Conservation (phyloP, 495 filamentous ascomycete species). For the Aspergillus nanangensis region DNA sequence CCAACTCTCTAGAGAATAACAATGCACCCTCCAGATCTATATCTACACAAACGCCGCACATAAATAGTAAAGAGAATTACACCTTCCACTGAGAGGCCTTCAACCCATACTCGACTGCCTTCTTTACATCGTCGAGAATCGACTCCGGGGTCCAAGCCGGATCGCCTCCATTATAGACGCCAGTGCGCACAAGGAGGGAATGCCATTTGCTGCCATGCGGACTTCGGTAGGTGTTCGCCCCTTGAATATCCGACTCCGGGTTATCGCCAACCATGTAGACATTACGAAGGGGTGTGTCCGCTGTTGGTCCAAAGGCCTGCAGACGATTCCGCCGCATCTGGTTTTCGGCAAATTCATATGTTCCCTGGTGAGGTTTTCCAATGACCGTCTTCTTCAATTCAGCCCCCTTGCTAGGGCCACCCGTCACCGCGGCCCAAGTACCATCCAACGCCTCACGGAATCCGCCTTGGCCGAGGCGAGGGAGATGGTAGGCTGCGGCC, state of each 20-base stretch:
- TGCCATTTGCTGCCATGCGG: slow-evolving; percentile 66
- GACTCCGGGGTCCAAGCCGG: slow-evolving; percentile 50
- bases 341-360: slow-evolving; percentile 80
- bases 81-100: slow-evolving; percentile 40
- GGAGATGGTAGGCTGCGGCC: slow-evolving; percentile 77
- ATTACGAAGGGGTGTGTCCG: slow-evolving; percentile 44
- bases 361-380: slow-evolving; percentile 74
- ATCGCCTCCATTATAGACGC: slow-evolving; percentile 65
- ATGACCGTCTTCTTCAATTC: slow-evolving; percentile 63
- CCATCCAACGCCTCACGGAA: slow-evolving; percentile 81
- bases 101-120: slow-evolving; percentile 62
- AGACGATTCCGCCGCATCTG: slow-evolving; percentile 59
- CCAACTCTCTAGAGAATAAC: too few species aligned
- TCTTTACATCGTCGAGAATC: slow-evolving; percentile 64
- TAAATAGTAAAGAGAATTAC: too few species aligned
- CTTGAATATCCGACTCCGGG: slow-evolving; percentile 83
- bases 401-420: slow-evolving; percentile 48
- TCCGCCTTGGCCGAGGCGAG: slow-evolving; percentile 87
- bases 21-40: too few species aligned
- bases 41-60: too few species aligned
- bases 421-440: slow-evolving; percentile 69
- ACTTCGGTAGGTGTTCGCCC: slow-evolving; percentile 76
- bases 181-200: slow-evolving; percentile 78
- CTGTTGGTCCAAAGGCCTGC: slow-evolving; percentile 31
- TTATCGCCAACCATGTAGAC: slow-evolving; percentile 99